phyloP scores from a whole-genome alignment of 1,284 basidiomycete species.

The Tilletia walkeri region DNA sequence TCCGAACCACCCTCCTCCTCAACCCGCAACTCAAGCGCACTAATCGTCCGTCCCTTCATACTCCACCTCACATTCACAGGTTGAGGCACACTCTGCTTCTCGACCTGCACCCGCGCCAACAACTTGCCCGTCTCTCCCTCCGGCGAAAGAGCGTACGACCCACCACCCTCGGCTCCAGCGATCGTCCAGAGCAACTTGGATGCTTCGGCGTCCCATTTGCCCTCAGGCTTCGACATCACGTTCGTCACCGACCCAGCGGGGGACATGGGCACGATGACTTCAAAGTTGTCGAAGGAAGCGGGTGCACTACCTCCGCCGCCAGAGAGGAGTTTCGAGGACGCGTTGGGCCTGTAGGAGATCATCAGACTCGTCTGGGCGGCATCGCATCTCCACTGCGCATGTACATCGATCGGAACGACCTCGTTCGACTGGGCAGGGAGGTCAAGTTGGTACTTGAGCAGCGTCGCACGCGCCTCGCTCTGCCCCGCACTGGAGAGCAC shows the following conservation, averaged over 20 bases:
- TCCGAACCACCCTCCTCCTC: slow-evolving; percentile 18
- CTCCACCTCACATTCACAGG: slow-evolving; percentile 59
- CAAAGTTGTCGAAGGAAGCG: slow-evolving; percentile 20
- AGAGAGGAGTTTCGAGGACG: slow-evolving; percentile 24
- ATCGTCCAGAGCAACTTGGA: slow-evolving; percentile 57
- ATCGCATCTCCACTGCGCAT: slow-evolving; percentile 61
- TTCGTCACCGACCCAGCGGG: slow-evolving; percentile 54
- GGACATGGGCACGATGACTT: slow-evolving; percentile 56
- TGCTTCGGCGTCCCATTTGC: slow-evolving; percentile 55
- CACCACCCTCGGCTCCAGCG: background rate
- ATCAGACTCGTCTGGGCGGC: slow-evolving; percentile 61
- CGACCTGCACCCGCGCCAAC: slow-evolving; percentile 59
- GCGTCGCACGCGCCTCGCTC: slow-evolving; percentile 45
- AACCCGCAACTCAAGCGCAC: slow-evolving; percentile 56
- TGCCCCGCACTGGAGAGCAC: slow-evolving; percentile 38
- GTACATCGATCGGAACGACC: slow-evolving; percentile 58
- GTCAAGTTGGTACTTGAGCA: slow-evolving; percentile 62
- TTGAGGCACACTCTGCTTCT: slow-evolving; percentile 49
- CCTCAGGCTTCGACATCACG: slow-evolving; percentile 62
- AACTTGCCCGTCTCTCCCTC: slow-evolving; percentile 56
- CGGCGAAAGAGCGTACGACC: background rate
- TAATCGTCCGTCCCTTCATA: slow-evolving; percentile 55
- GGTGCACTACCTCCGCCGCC: background rate
- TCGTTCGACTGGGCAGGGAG: background rate
- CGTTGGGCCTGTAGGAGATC: slow-evolving; percentile 57